Conservation (phyloP, 208 protist genomes). For the Naegleria lovaniensis region DNA sequence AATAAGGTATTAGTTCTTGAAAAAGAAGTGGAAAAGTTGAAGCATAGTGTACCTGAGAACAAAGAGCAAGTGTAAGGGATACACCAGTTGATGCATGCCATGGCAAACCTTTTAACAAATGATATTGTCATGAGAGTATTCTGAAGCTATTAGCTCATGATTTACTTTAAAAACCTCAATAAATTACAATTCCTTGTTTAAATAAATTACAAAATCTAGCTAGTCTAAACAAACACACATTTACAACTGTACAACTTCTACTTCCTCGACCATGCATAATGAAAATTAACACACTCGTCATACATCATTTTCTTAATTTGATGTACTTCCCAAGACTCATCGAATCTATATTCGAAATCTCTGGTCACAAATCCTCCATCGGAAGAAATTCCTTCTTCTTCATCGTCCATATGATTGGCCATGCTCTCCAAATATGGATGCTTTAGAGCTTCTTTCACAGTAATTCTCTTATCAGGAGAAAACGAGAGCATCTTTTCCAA, state of each 20-base stretch:
- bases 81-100: no score
- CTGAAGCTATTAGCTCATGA: no score
- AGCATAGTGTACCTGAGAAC: not conserved
- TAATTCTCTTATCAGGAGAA: not conserved
- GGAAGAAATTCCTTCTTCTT: not conserved
- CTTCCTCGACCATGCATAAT: not conserved
- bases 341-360: not conserved
- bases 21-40: not conserved
- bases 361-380: not conserved
- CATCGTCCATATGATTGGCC: not conserved
- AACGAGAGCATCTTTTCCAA: not conserved
- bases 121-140: no score
- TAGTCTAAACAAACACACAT: no score
- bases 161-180: no score
- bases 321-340: not conserved
- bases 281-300: not conserved
- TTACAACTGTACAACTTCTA: not conserved
- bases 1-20: not conserved
- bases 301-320: conserved; percentile 1
- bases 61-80: no score
- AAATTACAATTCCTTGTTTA: no score
- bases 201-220: no score
- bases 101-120: no score
- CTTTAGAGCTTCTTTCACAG: not conserved
- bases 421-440: not conserved